phyloP scores from a whole-genome alignment of 2,329 filamentous ascomycete species.

The Epichloe amarillans region DNA sequence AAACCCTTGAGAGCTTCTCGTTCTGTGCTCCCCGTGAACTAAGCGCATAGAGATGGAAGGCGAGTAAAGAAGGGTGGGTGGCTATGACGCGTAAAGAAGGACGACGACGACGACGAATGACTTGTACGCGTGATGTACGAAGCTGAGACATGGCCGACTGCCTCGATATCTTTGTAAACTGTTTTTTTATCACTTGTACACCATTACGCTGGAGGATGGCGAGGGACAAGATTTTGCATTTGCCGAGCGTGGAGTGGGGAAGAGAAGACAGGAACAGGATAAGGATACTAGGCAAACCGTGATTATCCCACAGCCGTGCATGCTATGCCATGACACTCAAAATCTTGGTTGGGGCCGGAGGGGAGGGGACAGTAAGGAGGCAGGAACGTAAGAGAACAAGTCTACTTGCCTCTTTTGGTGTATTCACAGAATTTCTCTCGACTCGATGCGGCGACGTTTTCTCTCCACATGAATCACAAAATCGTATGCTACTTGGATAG shows the following conservation, averaged over 20 bases:
- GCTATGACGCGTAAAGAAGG: not conserved
- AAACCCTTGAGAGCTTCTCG: not conserved
- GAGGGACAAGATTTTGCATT: not conserved
- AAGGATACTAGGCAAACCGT: no score
- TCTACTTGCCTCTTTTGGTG: not conserved
- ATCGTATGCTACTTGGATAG: not conserved
- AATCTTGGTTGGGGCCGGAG: not conserved
- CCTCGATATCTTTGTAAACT: not conserved
- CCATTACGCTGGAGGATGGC: not conserved
- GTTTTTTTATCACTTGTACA: constrained; percentile 1
- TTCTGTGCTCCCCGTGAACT: not conserved
- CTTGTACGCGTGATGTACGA: not conserved
- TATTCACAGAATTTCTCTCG: constrained; percentile 5
- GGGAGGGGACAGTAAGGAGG: not conserved
- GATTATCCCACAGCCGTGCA: not conserved
- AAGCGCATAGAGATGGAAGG: not conserved
- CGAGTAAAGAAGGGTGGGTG: not conserved
- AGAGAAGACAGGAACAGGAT: not conserved
- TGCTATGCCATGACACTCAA: not conserved
- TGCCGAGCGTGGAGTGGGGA: not conserved
- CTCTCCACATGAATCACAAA: constrained; percentile 1
- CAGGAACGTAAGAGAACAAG: constrained; percentile 2
- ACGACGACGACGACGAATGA: not conserved
- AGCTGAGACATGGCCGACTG: not conserved
- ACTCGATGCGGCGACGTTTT: constrained; percentile 5